Percentiles rank a stretch among this genome's conserved stretches.
These are phyloP conservation scores for Torulaspora delbrueckii DNA, from an alignment of 805 yeast genomes.

Conservation along the genomic window DNA sequence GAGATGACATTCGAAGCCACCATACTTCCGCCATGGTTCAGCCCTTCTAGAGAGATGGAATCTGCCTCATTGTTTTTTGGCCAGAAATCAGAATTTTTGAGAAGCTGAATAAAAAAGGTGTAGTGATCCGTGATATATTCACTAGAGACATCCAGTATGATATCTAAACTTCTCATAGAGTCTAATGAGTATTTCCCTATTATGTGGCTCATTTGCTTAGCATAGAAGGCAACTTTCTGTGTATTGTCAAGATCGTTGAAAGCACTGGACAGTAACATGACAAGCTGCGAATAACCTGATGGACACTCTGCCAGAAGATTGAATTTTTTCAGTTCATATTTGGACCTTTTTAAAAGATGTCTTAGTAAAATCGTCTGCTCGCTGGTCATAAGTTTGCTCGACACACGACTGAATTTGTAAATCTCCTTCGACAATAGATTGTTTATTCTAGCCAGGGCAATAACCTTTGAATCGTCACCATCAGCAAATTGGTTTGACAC, in stretches of 20 bases:
- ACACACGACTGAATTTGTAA: slow-evolving; percentile 31
- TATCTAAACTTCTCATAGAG: slow-evolving; percentile 61
- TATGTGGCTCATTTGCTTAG: slow-evolving; percentile 47
- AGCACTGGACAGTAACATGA: slow-evolving; percentile 45
- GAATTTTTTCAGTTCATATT: slow-evolving; percentile 47
- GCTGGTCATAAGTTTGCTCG: slow-evolving; percentile 28
- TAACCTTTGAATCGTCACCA: slow-evolving; percentile 18
- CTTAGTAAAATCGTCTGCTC: slow-evolving; percentile 23
- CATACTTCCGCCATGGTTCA: slow-evolving; percentile 50
- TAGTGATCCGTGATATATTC: slow-evolving; percentile 42
- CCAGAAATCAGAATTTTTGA: slow-evolving; percentile 65
- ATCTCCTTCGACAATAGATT: slow-evolving; percentile 18
- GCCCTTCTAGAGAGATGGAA: slow-evolving; percentile 28
- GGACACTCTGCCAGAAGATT: slow-evolving; percentile 68
- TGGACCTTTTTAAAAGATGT: slow-evolving; percentile 27
- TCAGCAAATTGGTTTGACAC: slow-evolving; percentile 15
- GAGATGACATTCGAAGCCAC: slow-evolving; percentile 51
- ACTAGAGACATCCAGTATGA: slow-evolving; percentile 51
- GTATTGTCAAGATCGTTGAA: slow-evolving; percentile 39
- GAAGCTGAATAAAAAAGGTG: slow-evolving; percentile 45
- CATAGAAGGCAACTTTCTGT: slow-evolving; percentile 41
- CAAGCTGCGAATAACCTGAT: slow-evolving; percentile 69
- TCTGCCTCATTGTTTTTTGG: slow-evolving; percentile 40
- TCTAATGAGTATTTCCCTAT: slow-evolving; percentile 77
- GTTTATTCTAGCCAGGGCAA: slow-evolving; percentile 14